Conservation (phyloP, 106 monocot species). For the Xerophyta viscosa region DNA sequence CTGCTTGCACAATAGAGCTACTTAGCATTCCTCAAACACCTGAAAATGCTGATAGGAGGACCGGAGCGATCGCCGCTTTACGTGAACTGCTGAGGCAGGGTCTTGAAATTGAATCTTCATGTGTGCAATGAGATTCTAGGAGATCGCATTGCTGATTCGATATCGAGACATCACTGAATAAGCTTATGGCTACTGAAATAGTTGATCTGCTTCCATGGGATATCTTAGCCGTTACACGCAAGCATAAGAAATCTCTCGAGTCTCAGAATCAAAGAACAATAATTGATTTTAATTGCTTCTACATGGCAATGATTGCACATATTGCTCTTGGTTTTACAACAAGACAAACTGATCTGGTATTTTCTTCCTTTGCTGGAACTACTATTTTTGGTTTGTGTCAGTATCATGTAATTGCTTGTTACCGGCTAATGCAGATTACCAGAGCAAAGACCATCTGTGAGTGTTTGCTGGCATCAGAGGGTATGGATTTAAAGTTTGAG, state of each 20-base stretch:
- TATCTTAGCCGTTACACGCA: constrained; percentile 55
- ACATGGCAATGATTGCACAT: constrained; percentile 73
- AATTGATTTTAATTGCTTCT: constrained; percentile 83
- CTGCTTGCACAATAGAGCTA: constrained; percentile 86
- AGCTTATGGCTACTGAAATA: constrained; percentile 64
- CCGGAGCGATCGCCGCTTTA: constrained; percentile 72
- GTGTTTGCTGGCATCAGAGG: constrained; percentile 70
- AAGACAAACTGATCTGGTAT: constrained; percentile 75
- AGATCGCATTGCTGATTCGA: no score
- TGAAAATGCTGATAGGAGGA: constrained; percentile 69
- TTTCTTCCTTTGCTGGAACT: constrained; percentile 1
- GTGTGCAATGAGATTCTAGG: no score
- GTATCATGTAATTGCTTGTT: no score
- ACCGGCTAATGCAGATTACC: constrained; percentile 37
- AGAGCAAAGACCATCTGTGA: constrained; percentile 83
- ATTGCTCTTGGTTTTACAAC: constrained; percentile 88
- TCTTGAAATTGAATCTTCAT: constrained; percentile 78
- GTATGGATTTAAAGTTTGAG: constrained; percentile 79
- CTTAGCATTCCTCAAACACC: constrained; percentile 53
- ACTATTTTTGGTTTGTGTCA: not conserved
- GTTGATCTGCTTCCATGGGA: constrained; percentile 91
- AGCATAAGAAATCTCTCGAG: constrained; percentile 83
- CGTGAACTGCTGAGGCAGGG: constrained; percentile 89
- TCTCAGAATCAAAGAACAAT: constrained; percentile 79
- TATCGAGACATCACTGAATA: constrained; percentile 76